Evolutionary conservation across 148 eudicot genomes (phyloP).

Genomic region (Chenopodium album): DNA sequence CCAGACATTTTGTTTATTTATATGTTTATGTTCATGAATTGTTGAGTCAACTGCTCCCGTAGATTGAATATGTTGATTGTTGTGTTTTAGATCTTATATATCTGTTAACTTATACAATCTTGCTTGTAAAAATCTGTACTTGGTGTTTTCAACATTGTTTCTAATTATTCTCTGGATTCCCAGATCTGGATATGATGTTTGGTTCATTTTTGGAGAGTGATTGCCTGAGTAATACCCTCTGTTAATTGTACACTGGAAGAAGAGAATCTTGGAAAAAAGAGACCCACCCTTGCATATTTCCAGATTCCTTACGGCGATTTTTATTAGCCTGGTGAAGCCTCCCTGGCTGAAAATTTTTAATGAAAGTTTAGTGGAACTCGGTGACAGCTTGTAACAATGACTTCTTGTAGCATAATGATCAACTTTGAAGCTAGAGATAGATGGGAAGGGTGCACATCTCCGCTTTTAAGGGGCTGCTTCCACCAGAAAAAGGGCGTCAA

Average conservation of each 20-base stretch:
- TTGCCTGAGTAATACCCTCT: background rate
- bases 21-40: background rate
- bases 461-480: constrained; percentile 37
- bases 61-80: background rate
- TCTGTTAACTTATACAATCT: background rate
- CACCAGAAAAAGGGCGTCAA: background rate
- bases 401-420: constrained; percentile 21
- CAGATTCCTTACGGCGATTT: background rate
- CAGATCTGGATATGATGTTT: constrained; percentile 18
- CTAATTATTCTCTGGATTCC: constrained; percentile 8
- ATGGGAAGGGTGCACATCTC: constrained; percentile 26
- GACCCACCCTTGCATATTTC: background rate
- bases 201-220: background rate
- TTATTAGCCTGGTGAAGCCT: constrained; percentile 10
- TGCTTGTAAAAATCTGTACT: background rate
- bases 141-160: background rate
- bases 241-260: background rate
- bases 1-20: background rate
- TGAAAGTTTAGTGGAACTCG: constrained; percentile 5
- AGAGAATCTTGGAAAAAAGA: background rate
- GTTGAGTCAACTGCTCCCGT: background rate
- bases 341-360: constrained; percentile 11
- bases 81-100: background rate
- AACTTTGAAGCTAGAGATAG: constrained; percentile 16
- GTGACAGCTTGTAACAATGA: constrained; percentile 24